Evolutionary conservation across 148 eudicot genomes (phyloP).

Genomic region (Cornus kousa): DNA sequence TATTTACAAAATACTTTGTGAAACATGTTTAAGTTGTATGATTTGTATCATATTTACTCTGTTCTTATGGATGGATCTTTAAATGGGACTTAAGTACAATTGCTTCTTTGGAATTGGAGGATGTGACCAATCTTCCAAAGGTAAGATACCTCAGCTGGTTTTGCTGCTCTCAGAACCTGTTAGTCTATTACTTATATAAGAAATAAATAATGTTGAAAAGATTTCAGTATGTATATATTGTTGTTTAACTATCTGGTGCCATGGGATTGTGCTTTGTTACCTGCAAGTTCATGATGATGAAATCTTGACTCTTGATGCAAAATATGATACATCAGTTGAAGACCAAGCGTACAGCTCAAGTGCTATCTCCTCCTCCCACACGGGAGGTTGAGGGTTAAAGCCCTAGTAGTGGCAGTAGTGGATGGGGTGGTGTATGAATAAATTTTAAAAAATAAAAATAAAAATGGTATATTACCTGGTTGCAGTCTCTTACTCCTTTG

Average conservation of each 20-base stretch:
- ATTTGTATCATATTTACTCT: background rate
- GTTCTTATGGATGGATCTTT: background rate
- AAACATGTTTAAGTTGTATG: background rate
- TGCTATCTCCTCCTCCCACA: too few relatives aligned
- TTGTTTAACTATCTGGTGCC: background rate
- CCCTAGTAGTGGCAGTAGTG: too few relatives aligned
- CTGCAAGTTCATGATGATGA: background rate
- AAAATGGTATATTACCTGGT: background rate
- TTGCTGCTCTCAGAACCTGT: background rate
- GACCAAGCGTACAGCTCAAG: too few relatives aligned
- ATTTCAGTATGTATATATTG: background rate
- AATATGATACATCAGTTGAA: too few relatives aligned
- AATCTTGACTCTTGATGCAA: too few relatives aligned
- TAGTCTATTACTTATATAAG: background rate
- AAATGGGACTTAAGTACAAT: background rate
- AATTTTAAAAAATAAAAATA: background rate
- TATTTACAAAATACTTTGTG: background rate
- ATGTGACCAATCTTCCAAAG: background rate
- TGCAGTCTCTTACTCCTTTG: background rate
- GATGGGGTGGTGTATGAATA: background rate
- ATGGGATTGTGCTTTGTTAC: background rate
- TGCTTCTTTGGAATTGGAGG: background rate
- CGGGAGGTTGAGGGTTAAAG: too few relatives aligned
- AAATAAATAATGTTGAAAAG: background rate
- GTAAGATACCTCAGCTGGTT: background rate